Percentiles rank a stretch among this genome's conserved stretches.
phyloP scores from a whole-genome alignment of 1,139 yeast genomes.

The Hansenula sp. region DNA sequence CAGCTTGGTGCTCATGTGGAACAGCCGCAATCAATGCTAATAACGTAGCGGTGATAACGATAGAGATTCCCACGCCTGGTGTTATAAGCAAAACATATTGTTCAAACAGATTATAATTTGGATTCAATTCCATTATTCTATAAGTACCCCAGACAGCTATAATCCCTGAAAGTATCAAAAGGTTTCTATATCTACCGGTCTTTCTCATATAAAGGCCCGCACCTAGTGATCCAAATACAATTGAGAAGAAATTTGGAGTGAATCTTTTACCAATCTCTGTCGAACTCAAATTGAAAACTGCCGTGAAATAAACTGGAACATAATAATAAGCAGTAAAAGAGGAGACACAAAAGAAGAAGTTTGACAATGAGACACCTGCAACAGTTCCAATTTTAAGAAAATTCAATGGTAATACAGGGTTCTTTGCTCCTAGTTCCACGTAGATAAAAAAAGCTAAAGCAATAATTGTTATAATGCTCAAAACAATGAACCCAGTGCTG shows the following conservation, averaged over 20 bases:
- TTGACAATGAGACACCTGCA: constrained; percentile 59
- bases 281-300: constrained; percentile 53
- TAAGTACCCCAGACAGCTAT: constrained; percentile 44
- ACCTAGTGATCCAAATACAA: constrained; percentile 62
- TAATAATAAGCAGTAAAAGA: constrained; percentile 54
- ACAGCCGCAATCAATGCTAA: constrained; percentile 63
- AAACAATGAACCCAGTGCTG: constrained; percentile 16
- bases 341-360: constrained; percentile 53
- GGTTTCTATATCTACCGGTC: constrained; percentile 62
- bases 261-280: constrained; percentile 61
- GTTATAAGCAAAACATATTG: constrained; percentile 32
- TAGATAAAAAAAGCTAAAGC: constrained; percentile 36
- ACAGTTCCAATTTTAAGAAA: constrained; percentile 56
- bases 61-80: constrained; percentile 58
- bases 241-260: constrained; percentile 66
- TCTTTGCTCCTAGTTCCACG: constrained; percentile 52
- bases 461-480: constrained; percentile 23
- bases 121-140: constrained; percentile 33
- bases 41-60: constrained; percentile 62
- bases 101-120: constrained; percentile 31
- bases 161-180: constrained; percentile 43
- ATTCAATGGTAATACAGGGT: constrained; percentile 65
- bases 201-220: constrained; percentile 66
- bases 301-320: constrained; percentile 59
- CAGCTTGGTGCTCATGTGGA: constrained; percentile 62